Conservation (phyloP, 129 eudicot species). For the Solidago caesia region DNA sequence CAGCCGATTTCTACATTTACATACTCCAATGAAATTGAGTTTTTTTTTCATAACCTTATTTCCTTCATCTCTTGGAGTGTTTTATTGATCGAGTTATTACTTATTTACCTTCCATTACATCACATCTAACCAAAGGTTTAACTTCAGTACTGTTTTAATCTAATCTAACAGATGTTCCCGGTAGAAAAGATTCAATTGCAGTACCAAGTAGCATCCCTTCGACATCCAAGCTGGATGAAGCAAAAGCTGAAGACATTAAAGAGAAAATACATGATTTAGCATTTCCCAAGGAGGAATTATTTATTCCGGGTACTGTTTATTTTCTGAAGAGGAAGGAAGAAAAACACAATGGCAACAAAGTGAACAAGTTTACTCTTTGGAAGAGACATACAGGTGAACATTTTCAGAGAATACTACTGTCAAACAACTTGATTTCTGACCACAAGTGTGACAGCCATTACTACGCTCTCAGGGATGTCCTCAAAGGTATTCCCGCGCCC, state of each 20-base stretch:
- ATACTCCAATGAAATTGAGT: conserved; percentile 74
- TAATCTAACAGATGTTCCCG: conserved; percentile 48
- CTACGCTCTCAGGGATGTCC: conserved; percentile 81
- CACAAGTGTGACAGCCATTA: conserved; percentile 90
- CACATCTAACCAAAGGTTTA: conserved; percentile 10
- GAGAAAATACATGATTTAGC: conserved; percentile 24
- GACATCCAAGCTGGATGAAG: conserved; percentile 26
- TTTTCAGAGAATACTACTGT: conserved; percentile 67
- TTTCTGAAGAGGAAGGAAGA: conserved; percentile 63
- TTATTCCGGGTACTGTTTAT: conserved; percentile 80
- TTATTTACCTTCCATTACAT: conserved; percentile 18
- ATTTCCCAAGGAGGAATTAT: conserved; percentile 54
- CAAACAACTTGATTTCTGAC: conserved; percentile 72
- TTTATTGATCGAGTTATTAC: background rate
- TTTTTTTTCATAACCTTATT: conserved; percentile 41
- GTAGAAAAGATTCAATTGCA: conserved; percentile 36
- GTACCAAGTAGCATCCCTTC: conserved; percentile 24
- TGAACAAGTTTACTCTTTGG: conserved; percentile 63
- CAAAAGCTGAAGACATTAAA: conserved; percentile 28
- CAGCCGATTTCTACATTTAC: conserved; percentile 63
- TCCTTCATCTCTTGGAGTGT: background rate
- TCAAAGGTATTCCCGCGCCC: conserved; percentile 69
- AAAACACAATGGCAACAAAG: conserved; percentile 26
- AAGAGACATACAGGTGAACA: conserved; percentile 76
- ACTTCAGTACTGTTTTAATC: conserved; percentile 14